Evolutionary conservation across 768 basidiomycete species (phyloP).

Genomic region (Podaxis rugospora): DNA sequence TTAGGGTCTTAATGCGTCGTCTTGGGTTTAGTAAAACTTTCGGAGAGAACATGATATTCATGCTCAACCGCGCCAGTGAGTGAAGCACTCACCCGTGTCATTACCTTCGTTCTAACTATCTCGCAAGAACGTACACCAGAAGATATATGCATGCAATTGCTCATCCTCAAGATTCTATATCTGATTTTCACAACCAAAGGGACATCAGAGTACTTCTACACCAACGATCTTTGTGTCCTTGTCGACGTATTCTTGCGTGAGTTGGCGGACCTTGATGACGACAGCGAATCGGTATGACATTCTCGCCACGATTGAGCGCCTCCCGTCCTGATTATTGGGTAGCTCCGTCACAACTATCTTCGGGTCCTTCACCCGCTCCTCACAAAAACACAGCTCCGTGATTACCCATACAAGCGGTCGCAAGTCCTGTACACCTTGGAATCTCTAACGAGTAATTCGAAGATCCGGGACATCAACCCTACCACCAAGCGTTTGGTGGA

Average conservation of each 20-base stretch:
- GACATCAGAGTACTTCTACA: conserved; percentile 96
- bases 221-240: conserved; percentile 92
- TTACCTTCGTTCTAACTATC: not conserved
- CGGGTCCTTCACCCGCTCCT: conserved; percentile 94
- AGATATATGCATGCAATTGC: conserved; percentile 89
- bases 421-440: conserved; percentile 85
- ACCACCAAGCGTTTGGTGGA: conserved; percentile 92
- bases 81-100: conserved; percentile 10
- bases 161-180: conserved; percentile 92
- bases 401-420: conserved; percentile 84
- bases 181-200: conserved; percentile 91
- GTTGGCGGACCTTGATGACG: conserved; percentile 86
- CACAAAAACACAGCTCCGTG: conserved; percentile 86
- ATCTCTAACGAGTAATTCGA: conserved; percentile 64
- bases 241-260: conserved; percentile 98
- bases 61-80: conserved; percentile 93
- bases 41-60: conserved; percentile 98
- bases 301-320: not conserved
- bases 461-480: conserved; percentile 77
- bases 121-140: conserved; percentile 74
- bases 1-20: conserved; percentile 80
- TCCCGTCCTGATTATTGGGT: not conserved
- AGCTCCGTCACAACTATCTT: conserved; percentile 95
- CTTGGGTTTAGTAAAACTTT: conserved; percentile 89
- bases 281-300: conserved; percentile 79